A percentile compares a stretch with the other conserved stretches of the same genome.
phyloP scores from a whole-genome alignment of 2,329 filamentous ascomycete species.

The Ceratocystiopsis sp. region DNA sequence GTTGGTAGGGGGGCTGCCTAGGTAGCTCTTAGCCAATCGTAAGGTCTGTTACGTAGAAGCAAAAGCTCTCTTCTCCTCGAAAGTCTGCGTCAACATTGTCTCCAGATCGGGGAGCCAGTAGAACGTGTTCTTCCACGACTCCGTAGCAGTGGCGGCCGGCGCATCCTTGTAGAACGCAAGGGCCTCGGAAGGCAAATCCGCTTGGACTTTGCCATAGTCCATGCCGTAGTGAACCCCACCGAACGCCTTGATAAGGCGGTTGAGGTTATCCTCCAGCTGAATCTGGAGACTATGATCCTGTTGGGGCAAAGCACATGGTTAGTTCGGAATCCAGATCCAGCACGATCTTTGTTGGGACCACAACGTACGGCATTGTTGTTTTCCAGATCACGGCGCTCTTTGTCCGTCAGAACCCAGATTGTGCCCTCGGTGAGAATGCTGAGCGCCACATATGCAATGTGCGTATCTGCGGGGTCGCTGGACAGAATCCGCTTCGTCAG shows the following conservation, averaged over 20 bases:
- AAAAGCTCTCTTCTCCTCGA: too few relatives aligned
- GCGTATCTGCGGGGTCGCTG: not conserved
- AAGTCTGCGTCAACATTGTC: too few relatives aligned
- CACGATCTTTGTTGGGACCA: not conserved
- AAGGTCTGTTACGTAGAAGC: too few relatives aligned
- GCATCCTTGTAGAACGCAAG: slow-evolving; percentile 1
- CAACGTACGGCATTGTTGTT: slow-evolving; percentile 5
- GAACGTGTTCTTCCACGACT: slow-evolving; percentile 1
- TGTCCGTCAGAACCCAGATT: slow-evolving; percentile 7
- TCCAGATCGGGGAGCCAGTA: slow-evolving; percentile 6
- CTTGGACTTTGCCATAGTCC: not conserved
- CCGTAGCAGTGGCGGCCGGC: not conserved
- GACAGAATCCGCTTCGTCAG: slow-evolving; percentile 4
- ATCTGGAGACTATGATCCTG: slow-evolving; percentile 5
- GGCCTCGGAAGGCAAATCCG: not conserved
- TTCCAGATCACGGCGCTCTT: slow-evolving; percentile 8
- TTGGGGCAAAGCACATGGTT: too few relatives aligned
- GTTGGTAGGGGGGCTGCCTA: too few relatives aligned
- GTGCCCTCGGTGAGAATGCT: slow-evolving; percentile 8
- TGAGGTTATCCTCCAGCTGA: slow-evolving; percentile 4
- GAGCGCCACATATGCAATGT: slow-evolving; percentile 8
- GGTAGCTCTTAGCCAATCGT: too few relatives aligned
- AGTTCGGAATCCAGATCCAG: not conserved
- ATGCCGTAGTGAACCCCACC: not conserved
- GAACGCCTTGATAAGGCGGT: slow-evolving; percentile 3